Conservation (phyloP, 768 basidiomycete species). For the Cyclocybe cylindracea region DNA sequence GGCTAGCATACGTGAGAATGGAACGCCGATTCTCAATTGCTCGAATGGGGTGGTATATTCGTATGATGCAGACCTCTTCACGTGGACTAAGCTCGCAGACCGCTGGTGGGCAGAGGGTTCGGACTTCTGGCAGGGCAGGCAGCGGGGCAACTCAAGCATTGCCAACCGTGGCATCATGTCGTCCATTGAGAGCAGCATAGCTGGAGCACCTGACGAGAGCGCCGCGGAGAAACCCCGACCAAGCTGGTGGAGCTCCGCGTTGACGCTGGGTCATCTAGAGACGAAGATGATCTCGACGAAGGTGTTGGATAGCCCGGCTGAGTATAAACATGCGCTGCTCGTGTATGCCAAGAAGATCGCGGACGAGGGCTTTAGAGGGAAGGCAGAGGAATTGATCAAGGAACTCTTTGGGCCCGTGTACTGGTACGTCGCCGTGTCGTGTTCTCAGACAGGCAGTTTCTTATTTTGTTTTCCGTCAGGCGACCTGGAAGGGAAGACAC, state of each 20-base stretch:
- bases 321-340: slow-evolving; percentile 78
- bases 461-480: slow-evolving; percentile 39
- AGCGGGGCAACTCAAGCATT: slow-evolving; percentile 43
- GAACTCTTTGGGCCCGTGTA: slow-evolving; percentile 91
- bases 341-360: slow-evolving; percentile 84
- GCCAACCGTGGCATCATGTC: slow-evolving; percentile 56
- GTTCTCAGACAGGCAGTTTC: neutral
- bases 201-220: slow-evolving; percentile 32
- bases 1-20: slow-evolving; percentile 74
- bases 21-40: slow-evolving; percentile 73
- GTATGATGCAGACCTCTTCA: slow-evolving; percentile 65
- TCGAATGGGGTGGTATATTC: slow-evolving; percentile 80
- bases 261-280: slow-evolving; percentile 90
- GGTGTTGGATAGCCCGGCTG: slow-evolving; percentile 76
- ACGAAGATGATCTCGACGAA: slow-evolving; percentile 73
- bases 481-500: slow-evolving; percentile 62
- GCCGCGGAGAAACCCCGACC: slow-evolving; percentile 53
- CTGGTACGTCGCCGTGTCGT: slow-evolving; percentile 55
- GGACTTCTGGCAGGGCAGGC: slow-evolving; percentile 78
- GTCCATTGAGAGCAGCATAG: slow-evolving; percentile 48
- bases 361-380: slow-evolving; percentile 85
- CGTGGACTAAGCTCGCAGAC: slow-evolving; percentile 79
- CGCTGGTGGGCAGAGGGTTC: slow-evolving; percentile 86
- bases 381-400: slow-evolving; percentile 89
- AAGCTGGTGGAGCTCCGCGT: slow-evolving; percentile 79